Evolutionary conservation across 1,284 basidiomycete genomes (phyloP).

Genomic region (Irpex sp.): DNA sequence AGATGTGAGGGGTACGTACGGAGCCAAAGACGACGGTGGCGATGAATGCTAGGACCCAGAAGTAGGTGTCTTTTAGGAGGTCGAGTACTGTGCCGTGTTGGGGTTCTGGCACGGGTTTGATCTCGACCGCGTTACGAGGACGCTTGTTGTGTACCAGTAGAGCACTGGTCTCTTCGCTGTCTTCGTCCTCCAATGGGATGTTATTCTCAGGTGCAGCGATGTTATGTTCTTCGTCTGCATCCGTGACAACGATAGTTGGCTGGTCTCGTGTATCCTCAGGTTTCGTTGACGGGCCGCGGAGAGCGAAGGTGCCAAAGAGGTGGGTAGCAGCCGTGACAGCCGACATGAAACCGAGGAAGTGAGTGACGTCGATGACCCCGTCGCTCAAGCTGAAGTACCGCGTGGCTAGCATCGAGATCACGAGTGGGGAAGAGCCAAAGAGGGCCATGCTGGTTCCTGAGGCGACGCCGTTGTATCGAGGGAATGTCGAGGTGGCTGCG

Average conservation of each 20-base stretch:
- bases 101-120: constrained; percentile 24
- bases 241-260: constrained; percentile 4
- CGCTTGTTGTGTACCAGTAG: not conserved
- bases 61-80: constrained; percentile 52
- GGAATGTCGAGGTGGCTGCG: constrained; percentile 68
- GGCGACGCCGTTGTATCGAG: constrained; percentile 58
- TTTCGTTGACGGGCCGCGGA: constrained; percentile 13
- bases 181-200: not conserved
- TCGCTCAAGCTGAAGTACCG: constrained; percentile 45
- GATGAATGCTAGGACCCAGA: constrained; percentile 51
- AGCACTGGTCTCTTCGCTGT: not conserved
- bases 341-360: constrained; percentile 57
- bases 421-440: constrained; percentile 73
- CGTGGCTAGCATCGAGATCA: constrained; percentile 64
- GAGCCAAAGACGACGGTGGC: constrained; percentile 55
- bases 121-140: constrained; percentile 12
- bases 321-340: constrained; percentile 50
- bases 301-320: constrained; percentile 39
- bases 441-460: constrained; percentile 66
- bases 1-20: constrained; percentile 38
- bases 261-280: not conserved
- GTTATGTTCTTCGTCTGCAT: constrained; percentile 10
- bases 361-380: constrained; percentile 46
- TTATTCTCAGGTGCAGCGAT: not conserved
- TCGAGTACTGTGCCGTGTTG: constrained; percentile 35